Evolutionary conservation across 2,329 filamentous ascomycete genomes (phyloP), one percentile per base, ranked within the genome.

Genomic region (Camptophora hylomeconis): DNA sequence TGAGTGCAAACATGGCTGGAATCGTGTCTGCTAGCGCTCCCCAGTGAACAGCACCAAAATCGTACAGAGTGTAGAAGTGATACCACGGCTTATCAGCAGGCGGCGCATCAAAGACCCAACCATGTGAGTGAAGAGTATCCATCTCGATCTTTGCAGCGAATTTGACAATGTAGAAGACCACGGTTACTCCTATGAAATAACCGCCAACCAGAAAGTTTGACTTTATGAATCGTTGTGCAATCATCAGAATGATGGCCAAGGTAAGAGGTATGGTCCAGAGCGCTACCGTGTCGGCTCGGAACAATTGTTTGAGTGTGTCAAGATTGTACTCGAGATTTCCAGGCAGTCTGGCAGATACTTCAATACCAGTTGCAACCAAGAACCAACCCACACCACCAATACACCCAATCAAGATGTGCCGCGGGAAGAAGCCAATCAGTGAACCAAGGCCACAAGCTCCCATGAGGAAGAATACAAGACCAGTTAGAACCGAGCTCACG

Each of bases 301-400:
- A 67, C 5, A 98, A 69, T 47, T 77, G 76, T 32, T 75, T 64
- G 4, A 93, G 57, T 0, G 86, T 93, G 11, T 71, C 67, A 8
- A 82, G 53, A 40, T 87, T 72, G 51, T 92, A 93, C 40, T 80
- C 73, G 17, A 98, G 67, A 43, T 75, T 86, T 10, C 86, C 84
- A 20, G 89, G 76, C 15, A 98, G 63, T 27, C 87, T 73, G 14
- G 86, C 87, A 13, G 86, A 92, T 6, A 98, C 87, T 48, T 95
- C 87, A 33, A 98, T 72, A 14, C 84, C 89, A 5, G 89, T 98
- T 28, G 82, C 73, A 28, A 94, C 64, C 12, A 98, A 65, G 54
- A 98, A 98, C 69, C 84, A 93, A 4, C 89, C 89, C 6, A 98
- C 89, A 38, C 89, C 89, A 23, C 89, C 89, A 42, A 98, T 95